Conservation (phyloP, 2,329 filamentous ascomycete genomes). For the Orbilia blumenaviensis region DNA sequence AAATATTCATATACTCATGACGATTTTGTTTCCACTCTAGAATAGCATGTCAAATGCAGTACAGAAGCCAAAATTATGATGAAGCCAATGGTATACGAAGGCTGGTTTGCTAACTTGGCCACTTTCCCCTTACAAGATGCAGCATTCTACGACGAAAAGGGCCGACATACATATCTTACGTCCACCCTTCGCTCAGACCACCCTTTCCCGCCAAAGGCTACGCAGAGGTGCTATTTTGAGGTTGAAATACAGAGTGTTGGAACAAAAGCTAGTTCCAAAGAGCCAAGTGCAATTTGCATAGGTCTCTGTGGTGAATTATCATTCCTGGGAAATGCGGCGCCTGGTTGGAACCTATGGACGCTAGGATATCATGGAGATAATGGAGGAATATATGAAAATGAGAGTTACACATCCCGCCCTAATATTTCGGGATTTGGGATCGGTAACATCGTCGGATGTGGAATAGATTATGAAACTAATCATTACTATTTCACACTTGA, state of each 20-base stretch:
- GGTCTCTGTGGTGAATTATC: neutral
- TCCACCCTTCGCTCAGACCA: neutral
- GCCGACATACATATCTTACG: neutral
- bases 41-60: too few relatives aligned
- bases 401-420: neutral
- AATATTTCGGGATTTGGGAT: neutral
- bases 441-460: neutral
- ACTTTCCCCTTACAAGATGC: too few relatives aligned
- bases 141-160: too few relatives aligned
- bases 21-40: too few relatives aligned
- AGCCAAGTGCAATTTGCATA: neutral
- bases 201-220: neutral
- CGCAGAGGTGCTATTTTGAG: neutral
- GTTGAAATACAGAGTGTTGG: neutral
- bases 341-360: neutral
- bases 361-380: neutral
- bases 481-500: neutral
- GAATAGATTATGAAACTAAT: neutral
- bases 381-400: neutral
- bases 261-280: neutral
- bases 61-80: too few relatives aligned
- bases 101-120: too few relatives aligned
- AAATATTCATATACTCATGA: neutral
- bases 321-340: neutral
- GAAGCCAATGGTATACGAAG: too few relatives aligned